Evolutionary conservation across 1,284 basidiomycete genomes (phyloP), one percentile per base, ranked within the genome.

Genomic region (Psilocybe mexicana): DNA sequence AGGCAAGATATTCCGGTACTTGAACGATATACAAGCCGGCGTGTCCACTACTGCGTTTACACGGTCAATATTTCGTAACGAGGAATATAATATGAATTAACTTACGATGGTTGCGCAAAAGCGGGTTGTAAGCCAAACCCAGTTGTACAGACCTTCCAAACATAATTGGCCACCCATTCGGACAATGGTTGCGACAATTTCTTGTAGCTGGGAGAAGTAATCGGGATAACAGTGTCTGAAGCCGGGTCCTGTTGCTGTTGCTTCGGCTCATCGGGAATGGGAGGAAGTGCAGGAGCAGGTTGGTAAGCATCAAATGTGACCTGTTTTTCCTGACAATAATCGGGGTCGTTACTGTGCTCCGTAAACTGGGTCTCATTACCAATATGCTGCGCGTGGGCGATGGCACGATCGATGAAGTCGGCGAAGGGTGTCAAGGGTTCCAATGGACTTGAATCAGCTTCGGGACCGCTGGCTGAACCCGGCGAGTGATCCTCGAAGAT

Each of bases 101-200:
- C 83, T 66, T 72, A 87, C 85, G 71, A 73, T 57, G 79, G 70
- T 60, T 72, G 74, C 33, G 76, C 71, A 63, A 83, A 81, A 26
- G 69, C 63, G 28, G 78, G 67, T 6, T 86, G 82, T 46, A 91
- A 72, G 63, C 79, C 79, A 59, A 85, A 76, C 50, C 83, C 85
- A 23, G 84, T 86, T 23, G 85, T 87, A 68, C 90, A 90, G 47
- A 84, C 83, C 68, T 88, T 90, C 90, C 90, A 92, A 8, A 90
- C 83, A 67, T 87, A 92, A 54, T 78, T 79, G 43, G 88, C 84
- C 43, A 91, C 74, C 90, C 90, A 92, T 58, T 88, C 85, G 3
- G 90, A 82, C 60, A 92, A 75, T 7, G 90, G 88, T 46, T 88
- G 87, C 0, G 87, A 84, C 14, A 92, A 76, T 63, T 83, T 87